phyloP scores from a whole-genome alignment of 805 yeast genomes.

The Tetrapisispora phaffii region DNA sequence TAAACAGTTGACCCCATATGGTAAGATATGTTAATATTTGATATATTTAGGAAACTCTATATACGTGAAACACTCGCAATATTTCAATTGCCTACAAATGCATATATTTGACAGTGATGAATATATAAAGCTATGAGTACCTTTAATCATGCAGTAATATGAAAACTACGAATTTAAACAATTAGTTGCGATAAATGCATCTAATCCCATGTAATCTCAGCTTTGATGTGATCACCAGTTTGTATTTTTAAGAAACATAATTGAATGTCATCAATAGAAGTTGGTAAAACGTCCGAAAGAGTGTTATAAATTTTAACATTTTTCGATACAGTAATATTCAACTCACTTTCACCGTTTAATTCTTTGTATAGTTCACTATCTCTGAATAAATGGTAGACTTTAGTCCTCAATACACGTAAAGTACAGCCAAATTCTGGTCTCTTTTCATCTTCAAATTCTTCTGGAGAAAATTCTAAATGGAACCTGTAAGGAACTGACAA shows the following conservation, averaged over 20 bases:
- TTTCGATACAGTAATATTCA: conserved; percentile 21
- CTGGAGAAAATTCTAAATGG: conserved; percentile 74
- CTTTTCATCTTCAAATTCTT: conserved; percentile 51
- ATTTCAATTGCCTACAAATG: not conserved
- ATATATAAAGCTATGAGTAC: too few species aligned
- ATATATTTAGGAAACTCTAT: too few species aligned
- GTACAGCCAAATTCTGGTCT: conserved; percentile 66
- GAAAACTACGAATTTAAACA: not conserved
- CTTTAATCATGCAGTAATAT: not conserved
- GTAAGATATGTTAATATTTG: not conserved
- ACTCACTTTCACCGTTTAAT: conserved; percentile 5
- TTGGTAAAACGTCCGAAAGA: conserved; percentile 22
- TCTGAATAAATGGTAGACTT: conserved; percentile 45
- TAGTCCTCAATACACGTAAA: conserved; percentile 49
- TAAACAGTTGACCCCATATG: not conserved
- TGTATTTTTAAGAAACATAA: conserved; percentile 43
- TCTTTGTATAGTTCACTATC: conserved; percentile 32
- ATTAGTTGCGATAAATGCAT: not conserved
- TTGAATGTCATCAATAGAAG: conserved; percentile 35
- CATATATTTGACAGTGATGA: too few species aligned
- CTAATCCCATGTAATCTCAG: conserved; percentile 26
- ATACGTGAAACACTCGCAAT: not conserved
- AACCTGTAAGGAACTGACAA: conserved; percentile 37
- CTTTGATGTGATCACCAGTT: conserved; percentile 40
- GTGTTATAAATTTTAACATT: conserved; percentile 32